Evolutionary conservation across 495 filamentous ascomycete genomes (phyloP), one percentile per base, ranked within the genome.

Genomic region (Annulohypoxylon bovei): DNA sequence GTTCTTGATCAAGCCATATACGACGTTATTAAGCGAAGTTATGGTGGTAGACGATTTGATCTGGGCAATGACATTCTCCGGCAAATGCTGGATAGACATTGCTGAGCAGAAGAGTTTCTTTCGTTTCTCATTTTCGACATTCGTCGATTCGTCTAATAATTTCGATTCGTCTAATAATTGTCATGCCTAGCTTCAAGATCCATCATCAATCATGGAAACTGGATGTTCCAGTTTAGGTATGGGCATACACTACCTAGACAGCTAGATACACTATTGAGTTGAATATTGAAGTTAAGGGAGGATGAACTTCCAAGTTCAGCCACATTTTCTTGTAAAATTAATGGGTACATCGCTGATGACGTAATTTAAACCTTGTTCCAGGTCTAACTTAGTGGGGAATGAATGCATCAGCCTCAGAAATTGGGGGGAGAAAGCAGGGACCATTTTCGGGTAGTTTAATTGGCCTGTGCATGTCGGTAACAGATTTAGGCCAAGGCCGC

Each of bases 21-120:
- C 81, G 4, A 93, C 95, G 23, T 80, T 88, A 68, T 90, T 89
- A 49, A 99, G 80, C 28, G 90, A 88, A 2, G 88, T 91, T 68
- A 98, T 91, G 22, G 85, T 83, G 6, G 87, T 88, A 2, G 94
- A 97, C 0, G 95, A 98, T 70, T 91, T 92, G 78, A 99, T 90
- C 74, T 95, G 94, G n/a, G 90, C 87, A 57, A 88, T 83, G 56
- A 93, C 93, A 55, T 95, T 87, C 23, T 85, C 76, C 12, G 95
- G 92, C 46, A 98, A 83, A 40, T 84, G 88, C 64, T 84, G 82
- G 60, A 98, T 97, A 12, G 86, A 85, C 84, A 87, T 85, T 73
- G 68, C 74, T 76, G 59, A 56, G 46, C 27, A 23, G 28, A 8
- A 9, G 16, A 16, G 22, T n/a, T 16, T 60, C 44, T 9, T 25